A percentile compares a stretch with the other conserved stretches of the same genome.
Conservation (phyloP, 2,329 filamentous ascomycete genomes). For the Chaetomium strumarium region DNA sequence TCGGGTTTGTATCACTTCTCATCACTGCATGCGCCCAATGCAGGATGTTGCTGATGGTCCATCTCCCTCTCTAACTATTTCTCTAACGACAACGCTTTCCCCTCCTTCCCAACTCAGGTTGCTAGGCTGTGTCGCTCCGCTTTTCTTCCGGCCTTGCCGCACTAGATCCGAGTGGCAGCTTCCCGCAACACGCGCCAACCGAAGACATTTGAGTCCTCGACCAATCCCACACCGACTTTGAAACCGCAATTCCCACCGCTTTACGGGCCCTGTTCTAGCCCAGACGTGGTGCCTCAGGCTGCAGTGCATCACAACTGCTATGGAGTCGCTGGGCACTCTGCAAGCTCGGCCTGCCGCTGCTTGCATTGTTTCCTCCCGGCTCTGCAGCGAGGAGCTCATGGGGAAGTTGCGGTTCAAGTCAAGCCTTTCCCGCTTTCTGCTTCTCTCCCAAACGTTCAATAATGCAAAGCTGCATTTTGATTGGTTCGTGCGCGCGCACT, state of each 20-base stretch:
- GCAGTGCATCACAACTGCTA: conserved; percentile 9
- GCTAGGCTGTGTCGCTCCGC: too few relatives aligned
- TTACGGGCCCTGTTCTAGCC: conserved; percentile 13
- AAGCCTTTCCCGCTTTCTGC: background rate
- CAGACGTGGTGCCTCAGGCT: conserved; percentile 17
- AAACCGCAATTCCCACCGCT: conserved; percentile 15
- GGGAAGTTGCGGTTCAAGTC: conserved; percentile 4
- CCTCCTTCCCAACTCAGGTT: too few relatives aligned
- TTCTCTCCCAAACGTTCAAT: background rate
- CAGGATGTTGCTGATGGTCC: conserved; percentile 1
- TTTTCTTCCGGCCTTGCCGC: conserved; percentile 1
- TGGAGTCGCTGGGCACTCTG: conserved; percentile 7
- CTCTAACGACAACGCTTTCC: too few relatives aligned
- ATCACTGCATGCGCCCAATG: too few relatives aligned
- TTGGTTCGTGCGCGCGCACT: conserved; percentile 18
- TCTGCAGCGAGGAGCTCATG: background rate
- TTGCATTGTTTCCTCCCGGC: background rate
- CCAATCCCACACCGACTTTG: conserved; percentile 13
- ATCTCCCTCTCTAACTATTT: background rate
- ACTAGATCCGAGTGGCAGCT: too few relatives aligned
- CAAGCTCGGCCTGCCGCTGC: background rate
- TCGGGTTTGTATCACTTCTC: too few relatives aligned
- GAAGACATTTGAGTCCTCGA: background rate
- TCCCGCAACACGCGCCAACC: conserved; percentile 4
- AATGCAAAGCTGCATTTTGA: conserved; percentile 15